Evolutionary conservation across 2,329 filamentous ascomycete genomes (phyloP), one percentile per base, ranked within the genome.

Genomic region (Furcasterigmium furcatum): DNA sequence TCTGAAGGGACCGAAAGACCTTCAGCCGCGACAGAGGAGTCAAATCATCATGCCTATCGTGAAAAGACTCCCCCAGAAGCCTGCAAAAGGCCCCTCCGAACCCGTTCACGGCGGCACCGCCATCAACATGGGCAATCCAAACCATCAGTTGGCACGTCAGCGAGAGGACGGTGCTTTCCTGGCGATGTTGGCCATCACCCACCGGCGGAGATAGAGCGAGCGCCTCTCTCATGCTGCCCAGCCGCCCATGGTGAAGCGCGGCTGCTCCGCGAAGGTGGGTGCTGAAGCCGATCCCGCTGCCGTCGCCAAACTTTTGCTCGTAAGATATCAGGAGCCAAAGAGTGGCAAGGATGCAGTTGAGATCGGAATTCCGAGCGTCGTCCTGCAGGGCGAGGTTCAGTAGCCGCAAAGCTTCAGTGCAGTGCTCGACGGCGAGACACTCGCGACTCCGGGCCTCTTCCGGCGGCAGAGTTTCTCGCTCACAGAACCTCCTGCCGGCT

Each of bases 291-390:
- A 50, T 54, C 18, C 62, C 62, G 10, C 47, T 51, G 1, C 56
- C 54, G 14, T 67, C 64, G 14, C 64, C 64, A 25, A 60, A 65
- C 27, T 64, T 63, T 45, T 67, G 63, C 49, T 67, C 64, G 27
- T 66, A 67, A 2, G 62, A 38, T 2, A 67, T 55, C 62, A 67
- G 65, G 7, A 67, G 46, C 48, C 62, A 67, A 5, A 66, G 41
- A 1, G 58, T 55, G 2, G 63, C 59, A 13, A 56, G 55, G 20
- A 65, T 57, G 1, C 54, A 52, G 40, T 64, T 62, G 3, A 65
- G 50, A 22, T 65, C 58, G 5, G 58, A 46, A 7, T 7, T 27
- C 5, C 55, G 47, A 2, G 41, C 43, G 13, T 48, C 45, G 10
- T 50, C 53, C 13, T 53, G 51, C 18, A 52, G 51, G 2, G 51